These are phyloP conservation scores for Racocetra persica DNA, from an alignment of 371 early-diverging fungal genomes.

Conservation along the genomic window DNA sequence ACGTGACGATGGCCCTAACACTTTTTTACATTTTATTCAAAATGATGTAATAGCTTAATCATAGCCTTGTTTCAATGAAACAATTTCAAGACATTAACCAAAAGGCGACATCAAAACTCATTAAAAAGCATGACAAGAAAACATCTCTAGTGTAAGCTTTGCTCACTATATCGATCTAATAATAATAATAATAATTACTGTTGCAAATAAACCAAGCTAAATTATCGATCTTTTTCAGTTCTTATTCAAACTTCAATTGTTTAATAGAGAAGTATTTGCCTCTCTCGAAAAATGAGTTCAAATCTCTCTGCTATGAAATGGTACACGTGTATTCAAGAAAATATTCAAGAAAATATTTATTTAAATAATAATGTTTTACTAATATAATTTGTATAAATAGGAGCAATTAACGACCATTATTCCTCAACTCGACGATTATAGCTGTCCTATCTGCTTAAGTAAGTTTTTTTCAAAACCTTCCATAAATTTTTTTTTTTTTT, in stretches of 20 bases:
- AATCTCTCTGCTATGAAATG: conserved; percentile 51
- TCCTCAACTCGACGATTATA: conserved; percentile 80
- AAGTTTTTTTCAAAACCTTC: conserved; percentile 41
- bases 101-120: conserved; percentile 79
- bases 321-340: background rate
- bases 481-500: background rate
- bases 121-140: conserved; percentile 88
- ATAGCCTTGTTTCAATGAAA: conserved; percentile 71
- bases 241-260: conserved; percentile 58
- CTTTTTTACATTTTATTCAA: background rate
- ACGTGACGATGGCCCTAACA: background rate
- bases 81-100: conserved; percentile 79
- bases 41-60: conserved; percentile 66
- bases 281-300: conserved; percentile 48
- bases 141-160: conserved; percentile 66
- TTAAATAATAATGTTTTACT: no score
- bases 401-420: conserved; percentile 66
- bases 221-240: conserved; percentile 45
- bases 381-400: conserved; percentile 8
- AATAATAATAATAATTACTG: conserved; percentile 1
- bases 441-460: conserved; percentile 67
- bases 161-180: background rate
- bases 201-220: background rate
- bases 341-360: no score
- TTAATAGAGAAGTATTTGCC: conserved; percentile 52